phyloP scores from a whole-genome alignment of 805 yeast species.

The Brettanomyces bruxellensis region DNA sequence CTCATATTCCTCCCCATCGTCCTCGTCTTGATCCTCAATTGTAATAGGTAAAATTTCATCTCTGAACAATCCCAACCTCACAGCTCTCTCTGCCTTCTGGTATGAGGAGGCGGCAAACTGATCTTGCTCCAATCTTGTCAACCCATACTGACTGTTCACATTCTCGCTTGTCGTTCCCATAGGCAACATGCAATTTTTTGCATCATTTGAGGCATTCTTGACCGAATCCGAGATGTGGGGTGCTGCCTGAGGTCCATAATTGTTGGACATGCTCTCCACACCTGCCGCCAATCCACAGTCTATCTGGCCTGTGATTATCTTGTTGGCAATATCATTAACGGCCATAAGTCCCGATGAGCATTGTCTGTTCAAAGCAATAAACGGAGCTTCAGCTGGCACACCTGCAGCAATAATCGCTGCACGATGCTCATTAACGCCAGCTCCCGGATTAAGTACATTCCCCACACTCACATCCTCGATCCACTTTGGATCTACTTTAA shows the following conservation, averaged over 20 bases:
- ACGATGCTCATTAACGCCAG: conserved; percentile 92
- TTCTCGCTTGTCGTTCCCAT: conserved; percentile 97
- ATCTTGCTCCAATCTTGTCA: conserved; percentile 71
- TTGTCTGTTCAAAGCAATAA: conserved; percentile 82
- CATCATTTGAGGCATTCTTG: conserved; percentile 34
- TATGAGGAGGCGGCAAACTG: conserved; percentile 83
- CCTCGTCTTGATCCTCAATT: conserved; percentile 46
- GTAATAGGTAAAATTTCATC: conserved; percentile 73
- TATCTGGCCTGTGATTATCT: conserved; percentile 80
- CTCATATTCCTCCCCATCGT: conserved; percentile 48
- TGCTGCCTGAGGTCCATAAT: conserved; percentile 74
- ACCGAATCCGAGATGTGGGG: conserved; percentile 46
- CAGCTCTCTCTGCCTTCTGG: conserved; percentile 74
- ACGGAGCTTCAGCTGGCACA: conserved; percentile 70
- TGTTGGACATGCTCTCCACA: conserved; percentile 88
- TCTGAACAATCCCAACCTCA: conserved; percentile 62
- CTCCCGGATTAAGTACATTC: conserved; percentile 84
- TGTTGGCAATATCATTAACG: conserved; percentile 80
- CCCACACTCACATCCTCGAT: conserved; percentile 87
- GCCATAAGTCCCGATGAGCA: conserved; percentile 94
- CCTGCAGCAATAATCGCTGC: conserved; percentile 92
- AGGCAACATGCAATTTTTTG: conserved; percentile 78
- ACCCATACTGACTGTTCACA: conserved; percentile 57
- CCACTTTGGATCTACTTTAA: conserved; percentile 39
- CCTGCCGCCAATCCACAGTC: conserved; percentile 88